Evolutionary conservation across 1,284 basidiomycete genomes (phyloP).

Genomic region (Trichosporon asahii): DNA sequence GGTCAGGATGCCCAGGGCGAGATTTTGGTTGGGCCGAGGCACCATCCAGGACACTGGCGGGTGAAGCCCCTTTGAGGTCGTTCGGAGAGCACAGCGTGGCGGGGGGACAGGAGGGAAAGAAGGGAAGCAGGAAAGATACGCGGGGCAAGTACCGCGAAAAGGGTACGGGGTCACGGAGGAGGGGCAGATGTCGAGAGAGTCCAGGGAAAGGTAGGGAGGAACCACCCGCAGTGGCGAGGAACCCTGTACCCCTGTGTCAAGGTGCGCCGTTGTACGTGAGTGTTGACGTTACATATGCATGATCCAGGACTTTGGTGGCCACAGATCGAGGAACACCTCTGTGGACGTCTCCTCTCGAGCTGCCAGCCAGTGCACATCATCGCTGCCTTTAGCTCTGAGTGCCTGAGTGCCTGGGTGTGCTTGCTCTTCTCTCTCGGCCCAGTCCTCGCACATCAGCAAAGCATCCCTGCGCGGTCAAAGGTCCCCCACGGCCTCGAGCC

Average conservation of each 20-base stretch:
- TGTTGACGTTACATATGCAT: conserved; percentile 8
- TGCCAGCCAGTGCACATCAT: no score
- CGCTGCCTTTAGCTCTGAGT: neutral
- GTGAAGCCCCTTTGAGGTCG: neutral
- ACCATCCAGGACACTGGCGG: neutral
- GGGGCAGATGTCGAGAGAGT: neutral
- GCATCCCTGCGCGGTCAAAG: neutral
- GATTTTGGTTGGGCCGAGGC: neutral
- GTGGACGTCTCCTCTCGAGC: neutral
- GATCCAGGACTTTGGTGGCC: neutral
- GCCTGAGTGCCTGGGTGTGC: neutral
- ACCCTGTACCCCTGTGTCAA: conserved; percentile 10
- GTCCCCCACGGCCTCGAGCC: neutral
- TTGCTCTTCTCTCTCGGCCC: neutral
- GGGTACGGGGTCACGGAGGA: neutral
- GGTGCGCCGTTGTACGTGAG: neutral
- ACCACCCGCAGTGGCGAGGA: neutral
- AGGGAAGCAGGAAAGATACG: neutral
- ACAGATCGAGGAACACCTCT: neutral
- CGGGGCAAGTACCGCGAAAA: neutral
- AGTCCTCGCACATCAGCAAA: neutral
- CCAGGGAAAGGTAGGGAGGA: neutral
- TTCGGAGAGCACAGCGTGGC: neutral
- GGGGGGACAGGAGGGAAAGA: neutral
- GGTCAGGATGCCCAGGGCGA: neutral